Evolutionary conservation across 2,329 filamentous ascomycete species (phyloP).

Genomic region (Drechslera avenae): DNA sequence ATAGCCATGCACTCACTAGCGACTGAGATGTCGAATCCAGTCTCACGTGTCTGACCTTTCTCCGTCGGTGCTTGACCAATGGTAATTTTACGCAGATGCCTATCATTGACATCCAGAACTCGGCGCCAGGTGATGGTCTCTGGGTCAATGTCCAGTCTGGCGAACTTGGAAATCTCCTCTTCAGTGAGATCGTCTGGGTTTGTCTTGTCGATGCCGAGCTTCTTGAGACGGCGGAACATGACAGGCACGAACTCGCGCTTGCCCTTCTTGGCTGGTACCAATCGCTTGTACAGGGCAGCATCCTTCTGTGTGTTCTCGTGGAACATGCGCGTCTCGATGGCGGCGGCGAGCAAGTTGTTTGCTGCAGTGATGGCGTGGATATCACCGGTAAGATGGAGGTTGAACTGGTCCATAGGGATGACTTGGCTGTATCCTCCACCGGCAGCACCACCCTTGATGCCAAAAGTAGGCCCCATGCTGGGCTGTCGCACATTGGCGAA

Average conservation of each 20-base stretch:
- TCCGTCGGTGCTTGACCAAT: constrained; percentile 88
- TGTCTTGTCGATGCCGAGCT: constrained; percentile 94
- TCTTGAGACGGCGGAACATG: constrained; percentile 92
- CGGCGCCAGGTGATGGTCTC: constrained; percentile 97
- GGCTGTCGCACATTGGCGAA: constrained; percentile 98
- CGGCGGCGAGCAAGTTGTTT: constrained; percentile 94
- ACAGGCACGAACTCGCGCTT: constrained; percentile 84
- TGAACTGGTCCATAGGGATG: constrained; percentile 99
- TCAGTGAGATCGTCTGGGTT: constrained; percentile 87
- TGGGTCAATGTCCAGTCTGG: constrained; percentile 93
- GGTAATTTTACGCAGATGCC: constrained; percentile 87
- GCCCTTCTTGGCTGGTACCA: constrained; percentile 89
- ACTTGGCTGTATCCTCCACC: constrained; percentile 98
- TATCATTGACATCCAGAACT: constrained; percentile 95
- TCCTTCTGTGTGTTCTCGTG: constrained; percentile 97
- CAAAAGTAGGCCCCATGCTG: constrained; percentile 96
- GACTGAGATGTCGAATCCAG: constrained; percentile 96
- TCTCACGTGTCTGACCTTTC: constrained; percentile 84
- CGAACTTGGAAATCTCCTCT: constrained; percentile 86
- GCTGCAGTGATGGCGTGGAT: constrained; percentile 97
- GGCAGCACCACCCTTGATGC: constrained; percentile 97
- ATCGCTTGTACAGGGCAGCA: constrained; percentile 79
- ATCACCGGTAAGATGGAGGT: constrained; percentile 94
- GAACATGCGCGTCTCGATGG: constrained; percentile 97
- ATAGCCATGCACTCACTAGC: constrained; percentile 99